These are phyloP conservation scores for Thielaviopsis euricoi DNA, from an alignment of 2,329 filamentous ascomycete genomes.

Conservation along the genomic window DNA sequence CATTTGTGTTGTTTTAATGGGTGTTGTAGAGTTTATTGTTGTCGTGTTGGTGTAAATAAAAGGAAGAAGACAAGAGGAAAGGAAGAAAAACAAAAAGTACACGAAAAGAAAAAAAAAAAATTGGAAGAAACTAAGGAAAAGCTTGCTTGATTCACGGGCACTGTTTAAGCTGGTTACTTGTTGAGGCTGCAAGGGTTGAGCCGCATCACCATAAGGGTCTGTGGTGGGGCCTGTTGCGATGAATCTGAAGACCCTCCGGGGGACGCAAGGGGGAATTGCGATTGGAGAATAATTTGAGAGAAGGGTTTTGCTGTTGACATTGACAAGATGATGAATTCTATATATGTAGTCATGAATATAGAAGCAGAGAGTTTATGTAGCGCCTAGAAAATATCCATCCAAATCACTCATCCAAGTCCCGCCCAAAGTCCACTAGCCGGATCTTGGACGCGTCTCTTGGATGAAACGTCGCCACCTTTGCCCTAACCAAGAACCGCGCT, in stretches of 20 bases:
- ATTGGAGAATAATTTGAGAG: too few species aligned
- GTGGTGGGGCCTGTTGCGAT: too few species aligned
- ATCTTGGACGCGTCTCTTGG: constrained; percentile 44
- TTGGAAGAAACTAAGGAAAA: too few species aligned
- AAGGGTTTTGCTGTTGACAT: too few species aligned
- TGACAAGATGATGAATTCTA: neutral
- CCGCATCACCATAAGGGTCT: too few species aligned
- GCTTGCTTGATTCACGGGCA: too few species aligned
- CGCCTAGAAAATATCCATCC: neutral
- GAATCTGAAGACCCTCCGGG: neutral
- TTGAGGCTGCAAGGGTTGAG: too few species aligned
- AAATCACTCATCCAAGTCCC: constrained; percentile 37
- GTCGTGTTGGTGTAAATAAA: neutral
- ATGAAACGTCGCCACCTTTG: constrained; percentile 50
- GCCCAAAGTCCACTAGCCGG: constrained; percentile 46
- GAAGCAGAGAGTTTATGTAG: neutral
- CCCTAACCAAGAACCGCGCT: constrained; percentile 45
- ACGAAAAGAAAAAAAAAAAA: too few species aligned
- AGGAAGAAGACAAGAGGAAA: neutral
- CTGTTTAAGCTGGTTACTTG: too few species aligned
- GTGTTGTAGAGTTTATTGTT: too few species aligned
- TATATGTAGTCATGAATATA: neutral
- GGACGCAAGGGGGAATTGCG: too few species aligned
- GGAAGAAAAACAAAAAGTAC: too few species aligned
- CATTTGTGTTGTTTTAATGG: neutral